phyloP scores from a whole-genome alignment of 2,329 filamentous ascomycete species.

The Hypocrella siamensis region DNA sequence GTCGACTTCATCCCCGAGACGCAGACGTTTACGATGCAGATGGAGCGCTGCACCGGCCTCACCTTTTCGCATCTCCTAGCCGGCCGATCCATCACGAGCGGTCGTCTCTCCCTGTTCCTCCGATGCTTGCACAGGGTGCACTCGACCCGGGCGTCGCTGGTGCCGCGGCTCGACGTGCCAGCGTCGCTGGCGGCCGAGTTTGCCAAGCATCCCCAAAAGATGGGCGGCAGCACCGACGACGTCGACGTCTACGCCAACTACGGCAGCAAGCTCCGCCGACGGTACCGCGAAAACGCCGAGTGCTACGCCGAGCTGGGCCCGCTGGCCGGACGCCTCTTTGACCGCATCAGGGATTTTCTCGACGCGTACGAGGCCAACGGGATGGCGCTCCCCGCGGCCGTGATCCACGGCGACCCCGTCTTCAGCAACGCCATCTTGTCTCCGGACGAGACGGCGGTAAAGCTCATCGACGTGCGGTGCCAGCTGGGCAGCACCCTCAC shows the following conservation, averaged over 20 bases:
- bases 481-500: conserved; percentile 7
- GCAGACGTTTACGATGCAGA: conserved; percentile 11
- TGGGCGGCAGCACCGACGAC: too few relatives aligned
- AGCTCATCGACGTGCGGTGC: conserved; percentile 15
- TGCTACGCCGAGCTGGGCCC: conserved; percentile 11
- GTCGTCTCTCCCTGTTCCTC: conserved; percentile 11
- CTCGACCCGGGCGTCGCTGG: too few relatives aligned
- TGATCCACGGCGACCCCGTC: conserved; percentile 15
- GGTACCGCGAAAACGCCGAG: conserved; percentile 8
- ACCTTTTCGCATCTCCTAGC: conserved; percentile 14
- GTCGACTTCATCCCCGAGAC: conserved; percentile 12
- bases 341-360: conserved; percentile 11
- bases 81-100: conserved; percentile 14
- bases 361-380: conserved; percentile 14
- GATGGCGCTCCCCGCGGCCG: conserved; percentile 9
- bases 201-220: neutral
- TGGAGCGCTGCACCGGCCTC: conserved; percentile 13
- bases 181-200: neutral
- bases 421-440: conserved; percentile 15
- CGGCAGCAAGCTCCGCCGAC: conserved; percentile 8
- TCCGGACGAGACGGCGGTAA: conserved; percentile 11
- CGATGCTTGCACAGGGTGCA: conserved; percentile 8
- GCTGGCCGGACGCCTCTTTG: conserved; percentile 9
- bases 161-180: neutral
- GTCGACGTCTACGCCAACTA: conserved; percentile 4